Base-by-base conservation (phyloP, 192 early-diverging fungal species). In the Backusella morwellensis region DNA sequence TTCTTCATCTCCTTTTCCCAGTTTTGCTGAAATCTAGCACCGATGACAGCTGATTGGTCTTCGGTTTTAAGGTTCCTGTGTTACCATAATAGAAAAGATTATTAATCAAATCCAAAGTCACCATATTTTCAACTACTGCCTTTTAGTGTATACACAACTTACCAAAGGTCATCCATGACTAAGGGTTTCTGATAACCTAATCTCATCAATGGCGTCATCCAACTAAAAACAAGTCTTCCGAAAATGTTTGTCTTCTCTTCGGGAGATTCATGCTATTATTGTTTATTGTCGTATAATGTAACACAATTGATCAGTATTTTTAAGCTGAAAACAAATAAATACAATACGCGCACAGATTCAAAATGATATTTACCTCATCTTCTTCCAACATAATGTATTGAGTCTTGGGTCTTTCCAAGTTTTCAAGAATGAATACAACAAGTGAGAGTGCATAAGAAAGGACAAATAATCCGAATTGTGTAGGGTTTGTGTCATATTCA, bases 131-230 rank as follows among this genome's bases (percentile, higher is more conserved):
- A 9, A 26, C 23, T 6, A 0, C 19, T 50, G 4, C n/a, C 47
- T n/a, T 6, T 41, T 70, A 29, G 4, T 26, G 21, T 23, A 40
- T 42, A 4, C 4, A 26, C 56, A 63, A n/a, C 44, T 72, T 72
- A 78, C 87, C 86, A 96, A 70, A 96, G 75, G 80, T 98, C 97
- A 12, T 90, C 90, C 79, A 88, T 85, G 0, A 82, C 85, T 70
- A 97, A 84, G 32, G 90, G 92, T 79, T 95, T 94, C 35, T 83
- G 77, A 72, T 90, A 91, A 4, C 96, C 96, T 40, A 92, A 82
- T 69, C 92, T 90, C 84, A 99, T 93, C 77, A 98, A 79, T 17
- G 90, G 88, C 40, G 92, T 91, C 90, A 99, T 93, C 97, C 97
- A 99, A 32, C 90, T 83, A 84, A 98, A 99, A 1, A 92, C 90